Conservation (phyloP, 305 asterid genomes). For the Stenogyne calaminthoides region DNA sequence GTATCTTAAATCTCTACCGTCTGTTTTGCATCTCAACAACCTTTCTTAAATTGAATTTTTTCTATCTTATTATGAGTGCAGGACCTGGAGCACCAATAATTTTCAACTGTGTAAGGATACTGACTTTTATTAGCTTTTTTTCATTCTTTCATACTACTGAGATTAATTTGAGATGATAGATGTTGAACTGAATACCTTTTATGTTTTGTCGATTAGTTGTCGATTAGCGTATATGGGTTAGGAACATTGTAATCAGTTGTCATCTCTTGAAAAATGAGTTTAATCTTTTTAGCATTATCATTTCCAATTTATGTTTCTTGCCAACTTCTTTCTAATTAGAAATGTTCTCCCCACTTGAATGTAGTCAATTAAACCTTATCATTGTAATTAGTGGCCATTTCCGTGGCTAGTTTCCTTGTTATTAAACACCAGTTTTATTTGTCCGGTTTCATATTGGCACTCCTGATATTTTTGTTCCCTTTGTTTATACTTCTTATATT, state of each 20-base stretch:
- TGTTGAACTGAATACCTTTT: neutral
- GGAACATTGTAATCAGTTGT: slow-evolving; percentile 5
- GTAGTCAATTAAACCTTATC: neutral
- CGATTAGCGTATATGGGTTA: slow-evolving; percentile 1
- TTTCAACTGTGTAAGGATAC: slow-evolving; percentile 82
- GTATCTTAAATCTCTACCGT: slow-evolving; percentile 22
- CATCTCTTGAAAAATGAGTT: neutral
- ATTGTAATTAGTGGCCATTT: neutral
- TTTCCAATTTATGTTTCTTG: neutral
- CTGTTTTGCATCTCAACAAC: neutral
- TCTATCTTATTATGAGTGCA: slow-evolving; percentile 45
- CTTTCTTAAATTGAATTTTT: neutral
- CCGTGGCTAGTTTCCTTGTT: neutral
- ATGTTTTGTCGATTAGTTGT: neutral
- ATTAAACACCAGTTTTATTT: neutral
- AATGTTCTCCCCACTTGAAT: neutral
- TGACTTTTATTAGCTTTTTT: slow-evolving; percentile 13
- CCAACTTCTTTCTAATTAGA: neutral
- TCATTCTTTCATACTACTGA: slow-evolving; percentile 2
- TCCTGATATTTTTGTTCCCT: neutral
- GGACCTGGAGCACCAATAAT: slow-evolving; percentile 87
- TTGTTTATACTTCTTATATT: neutral
- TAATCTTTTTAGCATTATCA: neutral
- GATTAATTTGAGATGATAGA: slow-evolving; percentile 21
- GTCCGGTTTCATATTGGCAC: neutral